These are phyloP conservation scores for Coemansia sp. DNA, from an alignment of 192 early-diverging fungal genomes.

Conservation along the genomic window DNA sequence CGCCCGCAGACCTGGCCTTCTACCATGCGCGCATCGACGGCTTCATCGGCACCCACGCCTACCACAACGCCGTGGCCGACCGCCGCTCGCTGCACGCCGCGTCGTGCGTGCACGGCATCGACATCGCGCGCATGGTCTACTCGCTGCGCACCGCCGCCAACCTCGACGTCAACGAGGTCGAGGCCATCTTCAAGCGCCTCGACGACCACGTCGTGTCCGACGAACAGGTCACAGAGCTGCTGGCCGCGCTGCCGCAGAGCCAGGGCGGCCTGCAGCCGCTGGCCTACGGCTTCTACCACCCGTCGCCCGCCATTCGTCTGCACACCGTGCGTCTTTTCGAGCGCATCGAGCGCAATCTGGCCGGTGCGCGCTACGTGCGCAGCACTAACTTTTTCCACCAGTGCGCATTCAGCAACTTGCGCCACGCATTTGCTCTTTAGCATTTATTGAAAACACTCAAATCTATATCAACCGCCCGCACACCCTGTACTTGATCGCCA, in stretches of 20 bases:
- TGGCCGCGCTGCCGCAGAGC: constrained; percentile 73
- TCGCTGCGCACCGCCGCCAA: constrained; percentile 57
- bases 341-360: constrained; percentile 67
- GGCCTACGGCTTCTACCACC: constrained; percentile 80
- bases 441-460: neutral
- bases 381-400: constrained; percentile 57
- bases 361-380: constrained; percentile 48
- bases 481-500: constrained; percentile 69
- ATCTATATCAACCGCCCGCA: constrained; percentile 46
- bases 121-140: constrained; percentile 69
- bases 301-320: constrained; percentile 62
- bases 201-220: constrained; percentile 68
- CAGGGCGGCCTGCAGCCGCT: constrained; percentile 80
- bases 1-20: constrained; percentile 67
- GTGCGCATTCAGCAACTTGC: constrained; percentile 54
- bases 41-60: constrained; percentile 76
- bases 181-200: constrained; percentile 69
- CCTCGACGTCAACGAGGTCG: constrained; percentile 62
- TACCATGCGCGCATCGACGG: constrained; percentile 84
- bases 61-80: constrained; percentile 67
- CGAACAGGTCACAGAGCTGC: constrained; percentile 73
- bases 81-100: constrained; percentile 58
- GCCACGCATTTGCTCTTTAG: constrained; percentile 43
- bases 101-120: constrained; percentile 64
- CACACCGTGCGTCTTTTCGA: constrained; percentile 75